phyloP scores from a whole-genome alignment of 805 yeast species.

The Candida odintsovae region DNA sequence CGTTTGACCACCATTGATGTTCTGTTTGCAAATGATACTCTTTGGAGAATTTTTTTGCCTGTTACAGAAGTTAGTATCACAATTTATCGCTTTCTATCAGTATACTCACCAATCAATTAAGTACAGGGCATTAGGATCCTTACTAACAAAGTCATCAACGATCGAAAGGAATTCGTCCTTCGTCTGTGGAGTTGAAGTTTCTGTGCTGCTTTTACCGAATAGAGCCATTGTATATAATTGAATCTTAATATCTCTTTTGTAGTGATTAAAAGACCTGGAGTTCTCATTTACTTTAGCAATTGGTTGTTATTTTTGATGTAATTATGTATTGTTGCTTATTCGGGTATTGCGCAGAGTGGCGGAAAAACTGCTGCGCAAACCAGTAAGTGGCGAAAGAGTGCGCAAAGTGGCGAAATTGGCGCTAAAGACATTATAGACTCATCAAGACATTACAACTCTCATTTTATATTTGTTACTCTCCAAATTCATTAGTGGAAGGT shows the following conservation, averaged over 20 bases:
- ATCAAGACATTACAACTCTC: no score
- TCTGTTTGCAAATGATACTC: slow-evolving; percentile 42
- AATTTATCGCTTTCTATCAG: background rate
- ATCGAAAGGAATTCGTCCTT: slow-evolving; percentile 3
- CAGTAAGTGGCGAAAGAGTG: background rate
- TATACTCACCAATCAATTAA: slow-evolving; percentile 21
- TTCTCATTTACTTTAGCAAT: no score
- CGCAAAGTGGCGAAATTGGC: background rate
- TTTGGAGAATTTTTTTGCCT: slow-evolving; percentile 16
- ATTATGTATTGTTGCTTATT: no score
- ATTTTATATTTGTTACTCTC: no score
- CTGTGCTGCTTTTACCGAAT: background rate
- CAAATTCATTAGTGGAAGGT: no score
- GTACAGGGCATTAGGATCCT: slow-evolving; percentile 13
- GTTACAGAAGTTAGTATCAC: background rate
- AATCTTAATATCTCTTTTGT: background rate
- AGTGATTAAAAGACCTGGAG: no score
- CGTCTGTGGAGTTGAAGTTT: background rate
- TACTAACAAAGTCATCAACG: slow-evolving; percentile 10
- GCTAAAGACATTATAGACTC: background rate
- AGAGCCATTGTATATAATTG: background rate
- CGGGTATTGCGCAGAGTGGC: no score
- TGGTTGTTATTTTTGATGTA: no score
- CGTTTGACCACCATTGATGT: slow-evolving; percentile 37
- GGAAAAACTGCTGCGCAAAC: background rate